Base-by-base conservation (phyloP, 169 alveolate genomes). In the Amoebophrya sp. region DNA sequence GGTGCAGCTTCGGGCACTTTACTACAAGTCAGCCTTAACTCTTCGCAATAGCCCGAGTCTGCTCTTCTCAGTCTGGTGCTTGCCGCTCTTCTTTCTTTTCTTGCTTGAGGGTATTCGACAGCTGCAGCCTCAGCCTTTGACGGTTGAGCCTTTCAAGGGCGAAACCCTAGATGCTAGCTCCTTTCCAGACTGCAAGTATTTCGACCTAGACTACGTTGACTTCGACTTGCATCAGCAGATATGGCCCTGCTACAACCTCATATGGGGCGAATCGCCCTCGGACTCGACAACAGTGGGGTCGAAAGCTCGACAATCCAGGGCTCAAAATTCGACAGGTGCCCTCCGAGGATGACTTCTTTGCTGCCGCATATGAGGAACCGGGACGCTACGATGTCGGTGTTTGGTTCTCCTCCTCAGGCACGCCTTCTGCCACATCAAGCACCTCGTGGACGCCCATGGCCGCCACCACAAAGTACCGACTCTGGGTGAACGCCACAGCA, bases 391-490 rank as follows among this genome's bases (percentile, higher is more conserved):
- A 65, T 36, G n/a, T 18, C 39, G 33, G 83, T 6, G 33, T 65
- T 29, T 65, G 83, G 83, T 65, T 65, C 26, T 65, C 83, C n/a
- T n/a, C n/a, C n/a, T n/a, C n/a, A n/a, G n/a, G n/a, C n/a, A n/a
- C n/a, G n/a, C n/a, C n/a, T n/a, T n/a, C n/a, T n/a, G n/a, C n/a
- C n/a, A n/a, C n/a, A n/a, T n/a, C n/a, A n/a, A n/a, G n/a, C n/a
- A n/a, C n/a, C n/a, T n/a, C n/a, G n/a, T n/a, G n/a, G n/a, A n/a
- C n/a, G n/a, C n/a, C n/a, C n/a, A n/a, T n/a, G n/a, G n/a, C n/a
- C n/a, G n/a, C n/a, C n/a, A n/a, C n/a, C 76, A 53, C 76, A 53
- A 65, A 65, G 83, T 65, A 65, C 83, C 83, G 83, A 6, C 2
- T 65, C 39, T 65, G 83, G 83, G 83, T 65, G 83, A 65, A 65